Base-by-base conservation (phyloP, 2,329 filamentous ascomycete genomes). In the Dryadomyces sulphureus region DNA sequence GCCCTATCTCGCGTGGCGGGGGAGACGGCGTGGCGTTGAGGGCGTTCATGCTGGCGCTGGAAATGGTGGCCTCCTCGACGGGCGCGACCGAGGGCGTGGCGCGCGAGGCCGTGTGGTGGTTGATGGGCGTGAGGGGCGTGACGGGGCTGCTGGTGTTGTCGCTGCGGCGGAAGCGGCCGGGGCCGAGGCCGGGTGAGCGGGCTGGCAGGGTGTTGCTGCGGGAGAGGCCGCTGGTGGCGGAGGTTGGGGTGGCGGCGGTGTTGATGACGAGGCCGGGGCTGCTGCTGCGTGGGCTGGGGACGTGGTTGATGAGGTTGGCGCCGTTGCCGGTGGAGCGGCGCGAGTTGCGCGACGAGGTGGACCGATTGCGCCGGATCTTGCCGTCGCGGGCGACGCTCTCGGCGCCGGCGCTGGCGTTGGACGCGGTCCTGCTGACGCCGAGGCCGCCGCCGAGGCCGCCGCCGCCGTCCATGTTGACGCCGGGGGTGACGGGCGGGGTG, bases 181-280 rank as follows among this genome's bases (percentile, higher is more conserved):
- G 73, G 36, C 76, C 69, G 38, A 89, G 62, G 8, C 77, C 78
- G 7, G 87, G 86, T 0, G 87, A 92, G 59, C 84, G 82, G 59
- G 90, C 92, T 1, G 92, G 92, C 14, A 96, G 72, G 3, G 92
- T 98, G 59, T 96, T 96, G 64, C 90, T 95, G 48, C 76, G 69
- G 36, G 64, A 67, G 17, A 79, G 59, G 16, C 71, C 68, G 40
- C 77, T 68, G 8, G 22, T 22, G 11, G 45, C 43, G 7, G 38
- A 38, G 36, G 36, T 41, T 1, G 43, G 14, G 12, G 22, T 44
- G 1, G 72, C 73, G 1, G 81, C 72, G 1, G 81, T 72, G 1
- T 74, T 72, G 22, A 70, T 61, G 3, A 65, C 65, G 46, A 72
- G 61, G 5, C 68, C 68, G 12, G 78, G 79, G 51, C 76, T 83